These are phyloP conservation scores for Ogataea nitratoaversa DNA, from an alignment of 805 yeast species.

Conservation along the genomic window DNA sequence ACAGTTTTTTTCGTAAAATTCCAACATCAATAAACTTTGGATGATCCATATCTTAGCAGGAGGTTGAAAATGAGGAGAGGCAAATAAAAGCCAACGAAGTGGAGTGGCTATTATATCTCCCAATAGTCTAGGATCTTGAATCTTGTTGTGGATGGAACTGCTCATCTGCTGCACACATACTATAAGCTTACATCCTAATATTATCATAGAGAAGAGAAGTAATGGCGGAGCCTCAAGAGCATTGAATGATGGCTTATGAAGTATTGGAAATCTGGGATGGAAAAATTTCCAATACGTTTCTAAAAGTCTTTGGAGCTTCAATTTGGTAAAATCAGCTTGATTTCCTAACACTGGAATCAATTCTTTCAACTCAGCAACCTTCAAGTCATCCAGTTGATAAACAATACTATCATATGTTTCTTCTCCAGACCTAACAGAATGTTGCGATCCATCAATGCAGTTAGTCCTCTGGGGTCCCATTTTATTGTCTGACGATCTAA, in stretches of 20 bases:
- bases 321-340: slow-evolving; percentile 27
- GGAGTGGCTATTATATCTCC: slow-evolving; percentile 27
- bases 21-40: slow-evolving; percentile 70
- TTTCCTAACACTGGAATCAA: slow-evolving; percentile 24
- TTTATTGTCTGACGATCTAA: no score
- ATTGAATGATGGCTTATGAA: slow-evolving; percentile 57
- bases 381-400: slow-evolving; percentile 11
- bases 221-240: slow-evolving; percentile 45
- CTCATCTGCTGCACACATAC: slow-evolving; percentile 26
- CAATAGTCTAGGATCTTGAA: slow-evolving; percentile 32
- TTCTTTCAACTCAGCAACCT: slow-evolving; percentile 20
- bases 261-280: slow-evolving; percentile 55
- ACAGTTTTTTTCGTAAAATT: slow-evolving; percentile 73
- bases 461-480: no score
- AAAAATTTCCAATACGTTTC: slow-evolving; percentile 52
- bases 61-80: slow-evolving; percentile 66
- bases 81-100: slow-evolving; percentile 58
- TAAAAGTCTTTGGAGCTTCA: slow-evolving; percentile 27
- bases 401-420: slow-evolving; percentile 1
- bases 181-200: slow-evolving; percentile 46
- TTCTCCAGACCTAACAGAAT: not conserved
- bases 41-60: slow-evolving; percentile 76
- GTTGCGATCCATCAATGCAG: not conserved
- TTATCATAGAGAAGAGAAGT: slow-evolving; percentile 49
- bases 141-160: slow-evolving; percentile 18